Evolutionary conservation across 371 early-diverging fungal genomes (phyloP), one percentile per base, ranked within the genome.

Genomic region (Dinochytrium kinnereticum): DNA sequence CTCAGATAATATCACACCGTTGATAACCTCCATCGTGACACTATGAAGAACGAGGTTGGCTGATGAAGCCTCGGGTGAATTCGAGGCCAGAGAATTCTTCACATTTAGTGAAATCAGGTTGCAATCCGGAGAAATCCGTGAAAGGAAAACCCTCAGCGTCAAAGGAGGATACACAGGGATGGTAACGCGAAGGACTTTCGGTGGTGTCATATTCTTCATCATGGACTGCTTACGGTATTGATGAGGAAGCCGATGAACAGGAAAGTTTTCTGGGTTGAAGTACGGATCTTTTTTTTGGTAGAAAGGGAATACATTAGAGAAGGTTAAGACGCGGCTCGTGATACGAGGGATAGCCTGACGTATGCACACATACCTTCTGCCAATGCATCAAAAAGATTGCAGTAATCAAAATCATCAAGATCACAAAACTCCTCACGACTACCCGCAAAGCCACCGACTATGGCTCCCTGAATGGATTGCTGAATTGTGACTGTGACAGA

Each of bases 351-450:
- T n/a, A n/a, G n/a, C n/a, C n/a, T n/a, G n/a, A 28, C 37, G 50
- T 37, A 17, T n/a, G 17, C 26, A n/a, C 30, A 53, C 19, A 37
- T 39, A 81, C 81, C 81, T 50, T 81, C 74, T 7, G 44, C 53
- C 1, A 81, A 72, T 2, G 76, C 78, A 50, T 76, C 78, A 13
- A 81, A 69, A 19, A 81, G 70, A 72, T 81, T 81, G n/a, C 67
- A 53, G 30, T 76, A 34, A 59, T 81, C 81, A 70, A 78, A 76
- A 31, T 81, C 81, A 1, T 77, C 78, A 15, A 71, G 40, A 51
- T 81, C 78, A 37, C 78, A 77, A 38, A 59, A 37, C n/a, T 31
- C 70, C 21, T 37, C 64, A 1, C 31, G 37, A 15, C 36, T 61
- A 37, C 21, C 34, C 1, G 0, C 49, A 3, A 44, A 55, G 24